Conservation (phyloP, 2,329 filamentous ascomycete genomes). For the Penicillium sclerotiorum region DNA sequence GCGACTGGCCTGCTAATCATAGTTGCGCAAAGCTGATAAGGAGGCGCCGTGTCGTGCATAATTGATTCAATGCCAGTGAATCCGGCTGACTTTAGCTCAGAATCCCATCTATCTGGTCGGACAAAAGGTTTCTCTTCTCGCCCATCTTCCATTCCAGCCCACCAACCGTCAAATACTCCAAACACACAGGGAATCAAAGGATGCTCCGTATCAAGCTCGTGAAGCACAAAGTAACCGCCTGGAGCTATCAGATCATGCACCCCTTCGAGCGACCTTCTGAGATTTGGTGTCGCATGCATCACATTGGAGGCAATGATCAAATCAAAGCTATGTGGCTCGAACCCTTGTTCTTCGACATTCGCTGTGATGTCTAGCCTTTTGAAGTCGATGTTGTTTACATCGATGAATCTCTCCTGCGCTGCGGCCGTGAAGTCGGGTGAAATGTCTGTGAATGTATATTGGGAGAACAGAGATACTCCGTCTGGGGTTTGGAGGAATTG, state of each 20-base stretch:
- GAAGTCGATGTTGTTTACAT: not conserved
- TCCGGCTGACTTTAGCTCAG: not conserved
- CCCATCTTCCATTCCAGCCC: not conserved
- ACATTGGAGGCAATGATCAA: constrained; percentile 23
- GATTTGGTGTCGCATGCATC: constrained; percentile 19
- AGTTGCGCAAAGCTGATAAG: not conserved
- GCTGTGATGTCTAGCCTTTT: constrained; percentile 3
- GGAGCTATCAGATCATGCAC: constrained; percentile 25
- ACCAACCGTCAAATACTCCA: not conserved
- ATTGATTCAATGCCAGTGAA: not conserved
- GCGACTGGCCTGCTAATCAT: not conserved
- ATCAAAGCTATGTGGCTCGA: constrained; percentile 6
- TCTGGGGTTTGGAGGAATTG: not conserved
- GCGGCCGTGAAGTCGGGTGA: not conserved
- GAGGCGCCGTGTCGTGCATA: not conserved
- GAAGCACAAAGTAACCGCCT: not conserved
- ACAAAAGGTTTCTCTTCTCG: not conserved
- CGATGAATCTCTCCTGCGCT: not conserved
- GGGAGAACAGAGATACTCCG: not conserved
- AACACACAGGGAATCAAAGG: not conserved
- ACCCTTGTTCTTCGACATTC: constrained; percentile 9
- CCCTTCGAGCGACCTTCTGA: constrained; percentile 26
- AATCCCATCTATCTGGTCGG: not conserved
- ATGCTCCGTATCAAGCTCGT: not conserved
- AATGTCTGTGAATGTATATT: constrained; percentile 1